These are phyloP conservation scores for Zygosaccharomyces pseudobailii DNA, from an alignment of 1,139 yeast genomes.

Conservation along the genomic window DNA sequence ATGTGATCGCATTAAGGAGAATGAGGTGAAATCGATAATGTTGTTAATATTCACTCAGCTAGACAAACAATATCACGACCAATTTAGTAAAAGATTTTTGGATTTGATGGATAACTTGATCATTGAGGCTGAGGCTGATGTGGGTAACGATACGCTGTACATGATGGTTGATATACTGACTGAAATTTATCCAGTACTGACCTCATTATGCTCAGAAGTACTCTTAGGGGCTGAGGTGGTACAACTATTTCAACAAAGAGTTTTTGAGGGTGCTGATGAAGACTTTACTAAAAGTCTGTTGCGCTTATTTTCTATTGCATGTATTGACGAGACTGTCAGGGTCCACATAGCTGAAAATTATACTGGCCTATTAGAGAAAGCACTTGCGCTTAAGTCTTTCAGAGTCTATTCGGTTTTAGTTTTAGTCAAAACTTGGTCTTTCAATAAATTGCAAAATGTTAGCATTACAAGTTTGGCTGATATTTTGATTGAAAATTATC, in stretches of 20 bases:
- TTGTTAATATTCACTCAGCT: conserved; percentile 22
- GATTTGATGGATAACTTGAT: conserved; percentile 22
- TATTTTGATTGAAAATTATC: conserved; percentile 15
- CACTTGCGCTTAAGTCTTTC: conserved; percentile 18
- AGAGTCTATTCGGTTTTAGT: conserved; percentile 26
- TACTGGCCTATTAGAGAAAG: conserved; percentile 19
- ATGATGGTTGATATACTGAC: conserved; percentile 22
- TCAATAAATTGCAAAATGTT: conserved; percentile 26
- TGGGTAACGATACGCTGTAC: conserved; percentile 23
- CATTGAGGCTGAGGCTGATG: conserved; percentile 26
- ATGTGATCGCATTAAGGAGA: conserved; percentile 19
- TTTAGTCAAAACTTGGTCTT: conserved; percentile 33
- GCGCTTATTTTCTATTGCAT: conserved; percentile 26
- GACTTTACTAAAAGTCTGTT: conserved; percentile 19
- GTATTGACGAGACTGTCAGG: conserved; percentile 32
- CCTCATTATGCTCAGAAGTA: conserved; percentile 26
- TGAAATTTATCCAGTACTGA: conserved; percentile 29
- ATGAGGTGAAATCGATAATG: conserved; percentile 22
- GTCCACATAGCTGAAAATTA: conserved; percentile 28
- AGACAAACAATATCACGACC: conserved; percentile 14
- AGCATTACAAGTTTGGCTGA: conserved; percentile 20
- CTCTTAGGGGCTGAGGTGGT: conserved; percentile 26
- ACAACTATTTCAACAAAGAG: conserved; percentile 18
- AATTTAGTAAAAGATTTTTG: conserved; percentile 19
- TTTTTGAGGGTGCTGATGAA: conserved; percentile 14